A percentile compares a stretch with the other conserved stretches of the same genome.
Evolutionary conservation across 192 early-diverging fungal genomes (phyloP).

Genomic region (Rhizoclosmatium globosum): DNA sequence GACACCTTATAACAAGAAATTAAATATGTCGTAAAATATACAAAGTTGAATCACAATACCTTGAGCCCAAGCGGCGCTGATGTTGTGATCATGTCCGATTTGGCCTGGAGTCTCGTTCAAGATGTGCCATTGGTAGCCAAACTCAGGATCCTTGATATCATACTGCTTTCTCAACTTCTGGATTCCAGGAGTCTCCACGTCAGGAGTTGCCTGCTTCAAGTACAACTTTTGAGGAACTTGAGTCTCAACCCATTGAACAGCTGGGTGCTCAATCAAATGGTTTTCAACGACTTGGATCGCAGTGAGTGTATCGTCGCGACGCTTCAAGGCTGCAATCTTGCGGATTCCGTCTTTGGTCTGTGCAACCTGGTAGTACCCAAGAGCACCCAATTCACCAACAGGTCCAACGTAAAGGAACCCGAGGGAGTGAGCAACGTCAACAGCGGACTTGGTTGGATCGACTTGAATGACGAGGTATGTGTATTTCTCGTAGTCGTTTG

Average conservation of each 20-base stretch:
- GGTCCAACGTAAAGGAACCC: conserved; percentile 53
- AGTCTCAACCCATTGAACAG: conserved; percentile 44
- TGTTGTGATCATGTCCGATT: conserved; percentile 86
- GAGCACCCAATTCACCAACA: conserved; percentile 72
- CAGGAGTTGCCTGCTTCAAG: conserved; percentile 41
- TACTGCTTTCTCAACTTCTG: conserved; percentile 33
- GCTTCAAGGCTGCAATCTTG: not conserved
- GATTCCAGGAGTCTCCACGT: not conserved
- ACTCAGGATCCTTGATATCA: conserved; percentile 73
- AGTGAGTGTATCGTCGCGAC: not conserved
- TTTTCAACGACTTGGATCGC: not conserved
- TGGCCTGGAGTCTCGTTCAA: conserved; percentile 48
- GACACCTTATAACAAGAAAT: conserved; percentile 59
- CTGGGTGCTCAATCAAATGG: not conserved
- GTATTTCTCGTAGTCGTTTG: no score
- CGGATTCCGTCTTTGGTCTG: conserved; percentile 39
- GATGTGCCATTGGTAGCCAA: conserved; percentile 82
- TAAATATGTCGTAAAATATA: not conserved
- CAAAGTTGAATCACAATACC: conserved; percentile 47
- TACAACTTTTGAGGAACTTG: conserved; percentile 49
- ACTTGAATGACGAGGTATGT: no score
- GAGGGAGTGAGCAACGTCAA: conserved; percentile 27
- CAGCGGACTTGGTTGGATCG: no score
- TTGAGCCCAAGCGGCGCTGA: conserved; percentile 89
- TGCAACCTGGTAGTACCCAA: conserved; percentile 70